These are phyloP conservation scores for Filobasidium wieringae DNA, from an alignment of 768 basidiomycete genomes.

Conservation along the genomic window DNA sequence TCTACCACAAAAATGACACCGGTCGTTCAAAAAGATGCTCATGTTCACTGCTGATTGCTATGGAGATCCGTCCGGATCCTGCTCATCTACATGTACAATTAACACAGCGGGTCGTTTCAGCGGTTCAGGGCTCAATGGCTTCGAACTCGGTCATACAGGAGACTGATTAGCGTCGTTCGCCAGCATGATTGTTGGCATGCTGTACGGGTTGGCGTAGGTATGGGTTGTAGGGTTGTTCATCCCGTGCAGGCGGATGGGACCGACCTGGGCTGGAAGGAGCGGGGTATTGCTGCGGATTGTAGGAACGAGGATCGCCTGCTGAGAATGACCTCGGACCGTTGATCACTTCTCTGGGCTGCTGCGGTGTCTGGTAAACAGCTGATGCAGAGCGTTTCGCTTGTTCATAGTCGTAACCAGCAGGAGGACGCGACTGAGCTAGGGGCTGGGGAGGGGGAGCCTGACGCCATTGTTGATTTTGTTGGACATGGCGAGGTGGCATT, in stretches of 20 bases:
- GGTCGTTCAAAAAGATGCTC: too few species aligned
- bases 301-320: neutral
- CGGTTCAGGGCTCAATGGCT: too few species aligned
- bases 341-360: neutral
- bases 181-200: neutral
- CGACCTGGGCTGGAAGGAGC: neutral
- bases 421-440: neutral
- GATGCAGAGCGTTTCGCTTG: neutral
- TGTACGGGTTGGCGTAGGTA: neutral
- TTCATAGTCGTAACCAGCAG: neutral
- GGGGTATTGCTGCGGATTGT: neutral
- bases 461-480: conserved; percentile 4
- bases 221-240: neutral
- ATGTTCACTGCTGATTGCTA: too few species aligned
- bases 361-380: neutral
- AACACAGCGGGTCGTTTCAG: too few species aligned
- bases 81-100: too few species aligned
- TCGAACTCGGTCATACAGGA: too few species aligned
- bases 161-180: neutral
- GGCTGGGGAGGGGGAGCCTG: neutral
- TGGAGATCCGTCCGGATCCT: too few species aligned
- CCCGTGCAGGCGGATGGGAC: neutral
- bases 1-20: too few species aligned
- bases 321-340: neutral
- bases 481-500: conserved; percentile 11